phyloP scores from a whole-genome alignment of 1,139 yeast species.

The Sugiyamaella novakii region DNA sequence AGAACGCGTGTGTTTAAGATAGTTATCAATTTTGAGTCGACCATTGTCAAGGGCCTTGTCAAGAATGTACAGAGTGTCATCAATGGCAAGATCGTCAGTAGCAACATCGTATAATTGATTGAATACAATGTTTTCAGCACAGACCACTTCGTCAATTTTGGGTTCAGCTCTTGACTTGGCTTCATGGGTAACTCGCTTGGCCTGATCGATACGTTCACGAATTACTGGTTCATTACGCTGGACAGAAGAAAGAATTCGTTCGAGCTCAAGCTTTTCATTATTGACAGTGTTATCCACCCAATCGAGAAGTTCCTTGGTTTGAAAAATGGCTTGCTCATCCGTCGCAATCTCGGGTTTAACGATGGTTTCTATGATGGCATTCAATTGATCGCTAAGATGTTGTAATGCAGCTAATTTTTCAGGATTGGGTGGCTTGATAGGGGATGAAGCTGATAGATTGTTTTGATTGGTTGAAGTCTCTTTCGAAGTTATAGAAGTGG shows the following conservation, averaged over 20 bases:
- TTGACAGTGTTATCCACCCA: constrained; percentile 37
- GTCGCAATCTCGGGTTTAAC: constrained; percentile 35
- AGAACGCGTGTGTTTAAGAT: constrained; percentile 59
- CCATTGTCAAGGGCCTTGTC: constrained; percentile 58
- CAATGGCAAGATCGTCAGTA: constrained; percentile 67
- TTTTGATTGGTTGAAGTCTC: neutral
- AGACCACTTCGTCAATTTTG: constrained; percentile 47
- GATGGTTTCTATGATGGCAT: constrained; percentile 24
- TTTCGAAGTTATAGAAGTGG: neutral
- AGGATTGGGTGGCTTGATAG: constrained; percentile 43
- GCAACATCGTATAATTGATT: constrained; percentile 65
- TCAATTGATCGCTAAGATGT: constrained; percentile 26
- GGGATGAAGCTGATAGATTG: constrained; percentile 1
- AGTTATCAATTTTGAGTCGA: constrained; percentile 51
- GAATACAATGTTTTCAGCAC: constrained; percentile 52
- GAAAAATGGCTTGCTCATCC: constrained; percentile 33
- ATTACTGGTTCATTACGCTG: constrained; percentile 42
- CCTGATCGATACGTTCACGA: constrained; percentile 36
- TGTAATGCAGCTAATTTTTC: constrained; percentile 38
- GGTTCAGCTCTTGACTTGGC: constrained; percentile 41
- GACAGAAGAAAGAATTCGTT: constrained; percentile 35
- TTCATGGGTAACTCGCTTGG: constrained; percentile 38
- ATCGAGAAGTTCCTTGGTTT: constrained; percentile 34
- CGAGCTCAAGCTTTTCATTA: constrained; percentile 39
- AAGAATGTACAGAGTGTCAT: constrained; percentile 65